Evolutionary conservation across 352 stramenopile genomes (phyloP).

Genomic region (Pilasporangium apinafurcum): DNA sequence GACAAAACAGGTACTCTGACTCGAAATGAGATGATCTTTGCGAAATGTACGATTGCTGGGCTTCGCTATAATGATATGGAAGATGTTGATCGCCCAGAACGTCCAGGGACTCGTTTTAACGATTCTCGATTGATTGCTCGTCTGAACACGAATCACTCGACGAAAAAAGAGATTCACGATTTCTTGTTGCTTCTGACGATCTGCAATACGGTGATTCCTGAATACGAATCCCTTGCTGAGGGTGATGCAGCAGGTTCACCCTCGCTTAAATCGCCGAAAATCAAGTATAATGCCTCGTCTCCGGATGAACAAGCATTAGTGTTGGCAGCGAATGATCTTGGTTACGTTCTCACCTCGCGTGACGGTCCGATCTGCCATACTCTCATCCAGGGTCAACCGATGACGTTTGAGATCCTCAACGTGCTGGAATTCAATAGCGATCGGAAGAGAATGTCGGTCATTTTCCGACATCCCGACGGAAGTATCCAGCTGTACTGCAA

Average conservation of each 20-base stretch:
- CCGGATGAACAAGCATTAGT: conserved; percentile 81
- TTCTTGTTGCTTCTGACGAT: conserved; percentile 81
- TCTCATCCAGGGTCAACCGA: conserved; percentile 46
- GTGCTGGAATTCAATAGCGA: conserved; percentile 98
- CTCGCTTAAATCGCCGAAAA: conserved; percentile 1
- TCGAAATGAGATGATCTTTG: conserved; percentile 87
- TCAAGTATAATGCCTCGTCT: conserved; percentile 84
- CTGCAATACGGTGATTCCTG: conserved; percentile 85
- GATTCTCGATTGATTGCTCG: conserved; percentile 63
- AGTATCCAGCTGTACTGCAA: conserved; percentile 83
- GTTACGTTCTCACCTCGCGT: conserved; percentile 56
- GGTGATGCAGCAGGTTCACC: neutral
- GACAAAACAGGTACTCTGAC: conserved; percentile 87
- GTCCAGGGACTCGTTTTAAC: conserved; percentile 75
- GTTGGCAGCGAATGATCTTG: conserved; percentile 65
- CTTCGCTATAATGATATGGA: conserved; percentile 89
- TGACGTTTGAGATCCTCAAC: conserved; percentile 92
- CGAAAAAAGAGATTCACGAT: conserved; percentile 80
- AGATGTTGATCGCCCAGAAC: conserved; percentile 25
- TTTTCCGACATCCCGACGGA: conserved; percentile 83
- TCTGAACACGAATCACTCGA: conserved; percentile 75
- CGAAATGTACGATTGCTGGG: conserved; percentile 90
- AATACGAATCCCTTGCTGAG: conserved; percentile 35
- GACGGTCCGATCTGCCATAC: conserved; percentile 67
- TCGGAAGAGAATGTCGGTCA: conserved; percentile 98